Conservation (phyloP, 2,329 filamentous ascomycete genomes). For the Claviceps humidiphila region DNA sequence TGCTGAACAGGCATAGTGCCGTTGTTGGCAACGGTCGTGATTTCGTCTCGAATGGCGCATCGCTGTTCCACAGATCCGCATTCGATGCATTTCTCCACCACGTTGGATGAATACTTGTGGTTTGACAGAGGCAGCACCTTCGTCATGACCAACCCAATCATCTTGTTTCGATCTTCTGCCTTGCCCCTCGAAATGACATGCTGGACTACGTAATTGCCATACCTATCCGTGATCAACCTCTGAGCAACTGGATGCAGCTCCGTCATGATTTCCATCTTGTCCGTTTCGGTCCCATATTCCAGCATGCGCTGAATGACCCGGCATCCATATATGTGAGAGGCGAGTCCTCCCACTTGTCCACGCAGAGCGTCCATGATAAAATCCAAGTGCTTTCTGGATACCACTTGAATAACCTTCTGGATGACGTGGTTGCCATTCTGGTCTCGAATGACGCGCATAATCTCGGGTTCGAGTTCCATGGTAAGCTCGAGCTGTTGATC, state of each 20-base stretch:
- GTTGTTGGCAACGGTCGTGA: slow-evolving; percentile 47
- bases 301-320: slow-evolving; percentile 87
- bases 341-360: slow-evolving; percentile 59
- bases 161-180: slow-evolving; percentile 54
- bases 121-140: slow-evolving; percentile 68
- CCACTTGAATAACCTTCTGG: slow-evolving; percentile 83
- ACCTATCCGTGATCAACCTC: slow-evolving; percentile 71
- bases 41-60: slow-evolving; percentile 49
- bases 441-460: slow-evolving; percentile 68
- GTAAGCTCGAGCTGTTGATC: slow-evolving; percentile 80
- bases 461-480: slow-evolving; percentile 64
- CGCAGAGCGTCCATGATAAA: slow-evolving; percentile 76
- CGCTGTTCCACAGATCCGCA: slow-evolving; percentile 58
- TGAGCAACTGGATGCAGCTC: slow-evolving; percentile 65
- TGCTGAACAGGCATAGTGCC: slow-evolving; percentile 58
- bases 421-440: slow-evolving; percentile 95
- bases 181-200: slow-evolving; percentile 75
- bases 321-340: slow-evolving; percentile 75
- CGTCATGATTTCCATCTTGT: slow-evolving; percentile 57
- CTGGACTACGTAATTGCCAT: slow-evolving; percentile 92
- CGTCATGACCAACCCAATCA: slow-evolving; percentile 60
- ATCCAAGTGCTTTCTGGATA: slow-evolving; percentile 59
- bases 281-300: slow-evolving; percentile 62
- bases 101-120: slow-evolving; percentile 94
- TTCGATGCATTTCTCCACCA: slow-evolving; percentile 85